These are phyloP conservation scores for Naganishia cerealis DNA, from an alignment of 1,284 basidiomycete species.

Conservation along the genomic window DNA sequence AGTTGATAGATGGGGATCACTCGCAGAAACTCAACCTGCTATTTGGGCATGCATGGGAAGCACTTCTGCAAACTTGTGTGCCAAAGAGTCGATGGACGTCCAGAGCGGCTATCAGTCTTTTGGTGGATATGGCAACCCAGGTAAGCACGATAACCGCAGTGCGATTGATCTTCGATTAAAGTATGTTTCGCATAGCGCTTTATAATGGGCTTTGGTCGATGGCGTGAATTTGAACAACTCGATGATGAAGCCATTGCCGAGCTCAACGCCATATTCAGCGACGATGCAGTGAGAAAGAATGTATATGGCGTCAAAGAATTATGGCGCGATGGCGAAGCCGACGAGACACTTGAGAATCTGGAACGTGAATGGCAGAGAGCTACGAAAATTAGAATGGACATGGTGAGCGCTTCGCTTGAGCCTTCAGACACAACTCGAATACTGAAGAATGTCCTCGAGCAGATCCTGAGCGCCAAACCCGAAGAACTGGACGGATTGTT, in stretches of 20 bases:
- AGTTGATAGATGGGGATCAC: neutral
- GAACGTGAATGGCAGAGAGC: conserved; percentile 22
- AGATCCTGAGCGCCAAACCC: conserved; percentile 11
- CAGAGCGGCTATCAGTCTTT: conserved; percentile 5
- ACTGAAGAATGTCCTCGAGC: neutral
- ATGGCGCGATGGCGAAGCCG: conserved; percentile 1
- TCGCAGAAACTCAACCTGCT: conserved; percentile 11
- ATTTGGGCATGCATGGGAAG: conserved; percentile 16
- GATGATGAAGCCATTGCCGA: conserved; percentile 14
- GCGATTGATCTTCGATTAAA: neutral
- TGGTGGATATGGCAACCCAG: conserved; percentile 25
- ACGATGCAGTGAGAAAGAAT: conserved; percentile 4
- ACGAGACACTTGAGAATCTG: conserved; percentile 12
- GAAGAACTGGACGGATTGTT: conserved; percentile 12
- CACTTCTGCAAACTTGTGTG: conserved; percentile 12
- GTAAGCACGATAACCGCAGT: neutral
- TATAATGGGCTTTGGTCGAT: conserved; percentile 22
- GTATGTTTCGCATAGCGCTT: conserved; percentile 1
- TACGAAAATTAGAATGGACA: conserved; percentile 7
- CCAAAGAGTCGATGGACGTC: conserved; percentile 11
- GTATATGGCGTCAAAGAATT: neutral
- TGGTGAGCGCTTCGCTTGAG: neutral
- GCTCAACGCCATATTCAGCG: conserved; percentile 11
- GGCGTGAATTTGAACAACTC: conserved; percentile 1
- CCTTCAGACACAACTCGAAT: neutral